Base-by-base conservation (phyloP, 768 basidiomycete genomes). In the Terana coerulea region DNA sequence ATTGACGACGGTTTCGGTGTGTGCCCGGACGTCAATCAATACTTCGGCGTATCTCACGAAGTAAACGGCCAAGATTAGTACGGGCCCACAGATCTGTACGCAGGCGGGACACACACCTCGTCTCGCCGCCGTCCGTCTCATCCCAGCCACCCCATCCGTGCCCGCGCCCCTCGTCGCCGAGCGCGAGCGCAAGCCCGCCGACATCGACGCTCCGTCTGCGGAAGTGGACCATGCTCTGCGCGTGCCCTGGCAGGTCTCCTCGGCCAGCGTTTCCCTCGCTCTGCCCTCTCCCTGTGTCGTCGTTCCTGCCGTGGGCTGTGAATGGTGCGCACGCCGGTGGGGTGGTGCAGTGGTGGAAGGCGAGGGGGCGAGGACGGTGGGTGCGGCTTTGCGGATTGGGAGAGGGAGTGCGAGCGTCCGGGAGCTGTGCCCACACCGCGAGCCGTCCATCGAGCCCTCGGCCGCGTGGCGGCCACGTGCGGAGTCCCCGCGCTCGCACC, bases 151-250 rank as follows among this genome's bases (percentile, higher is more conserved):
- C 76, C 86, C 89, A 87, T 31, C 87, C 87, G 61, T 81, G 79
- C 24, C 89, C 86, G 53, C 79, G 72, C 36, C 79, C 80, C 41
- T 67, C 72, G 57, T 79, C 80, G 51, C 71, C 74, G 44, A 88
- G 79, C 0, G 92, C 91, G 43, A 92, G 83, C 51, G 85, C 82
- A 52, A 98, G 77, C 28, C 93, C 94, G 11, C 94, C 94, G 36
- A 91, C 78, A 68, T 98, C 94, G 50, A 94, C 91, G 64, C 89
- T 93, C 41, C 89, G 74, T 47, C 93, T 75, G 52, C 80, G 59
- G 6, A 34, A 17, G 48, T 44, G 47, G n/a, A n/a, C n/a, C n/a
- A n/a, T n/a, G n/a, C n/a, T n/a, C n/a, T n/a, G n/a, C n/a, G n/a
- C n/a, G n/a, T n/a, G n/a, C n/a, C n/a, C n/a, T n/a, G n/a, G n/a